These are phyloP conservation scores for Lactuca saligna DNA, from an alignment of 129 eudicot species.

Conservation along the genomic window DNA sequence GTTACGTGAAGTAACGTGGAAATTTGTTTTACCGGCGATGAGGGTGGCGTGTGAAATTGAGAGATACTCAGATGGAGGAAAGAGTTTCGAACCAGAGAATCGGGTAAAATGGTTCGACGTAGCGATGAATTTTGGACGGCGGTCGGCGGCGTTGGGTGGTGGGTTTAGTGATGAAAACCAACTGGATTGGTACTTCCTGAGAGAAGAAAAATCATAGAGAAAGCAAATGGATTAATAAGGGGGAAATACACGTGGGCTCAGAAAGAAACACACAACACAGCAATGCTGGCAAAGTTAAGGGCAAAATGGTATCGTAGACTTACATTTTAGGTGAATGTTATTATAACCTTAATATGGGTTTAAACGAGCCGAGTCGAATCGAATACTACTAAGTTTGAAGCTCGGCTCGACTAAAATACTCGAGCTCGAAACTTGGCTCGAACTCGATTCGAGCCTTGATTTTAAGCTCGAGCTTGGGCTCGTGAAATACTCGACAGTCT, in stretches of 20 bases:
- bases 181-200: constrained; percentile 16
- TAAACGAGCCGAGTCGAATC: too few species aligned
- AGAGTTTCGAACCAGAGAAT: not conserved
- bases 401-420: too few species aligned
- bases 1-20: not conserved
- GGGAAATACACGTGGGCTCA: constrained; percentile 24
- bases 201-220: constrained; percentile 12
- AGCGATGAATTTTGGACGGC: constrained; percentile 12
- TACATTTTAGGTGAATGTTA: too few species aligned
- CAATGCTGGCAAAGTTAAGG: not conserved
- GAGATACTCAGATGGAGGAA: not conserved
- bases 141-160: constrained; percentile 6
- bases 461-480: too few species aligned
- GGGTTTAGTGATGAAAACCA: constrained; percentile 13
- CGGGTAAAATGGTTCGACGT: not conserved
- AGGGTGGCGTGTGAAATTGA: constrained; percentile 6
- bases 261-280: constrained; percentile 29
- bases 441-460: too few species aligned
- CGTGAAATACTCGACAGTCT: too few species aligned
- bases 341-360: too few species aligned
- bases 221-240: not conserved
- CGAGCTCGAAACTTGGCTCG: too few species aligned
- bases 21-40: constrained; percentile 7
- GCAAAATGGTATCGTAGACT: not conserved
- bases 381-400: too few species aligned